These are phyloP conservation scores for Capniomyces stellatus DNA, from an alignment of 371 early-diverging fungal genomes.

Conservation along the genomic window DNA sequence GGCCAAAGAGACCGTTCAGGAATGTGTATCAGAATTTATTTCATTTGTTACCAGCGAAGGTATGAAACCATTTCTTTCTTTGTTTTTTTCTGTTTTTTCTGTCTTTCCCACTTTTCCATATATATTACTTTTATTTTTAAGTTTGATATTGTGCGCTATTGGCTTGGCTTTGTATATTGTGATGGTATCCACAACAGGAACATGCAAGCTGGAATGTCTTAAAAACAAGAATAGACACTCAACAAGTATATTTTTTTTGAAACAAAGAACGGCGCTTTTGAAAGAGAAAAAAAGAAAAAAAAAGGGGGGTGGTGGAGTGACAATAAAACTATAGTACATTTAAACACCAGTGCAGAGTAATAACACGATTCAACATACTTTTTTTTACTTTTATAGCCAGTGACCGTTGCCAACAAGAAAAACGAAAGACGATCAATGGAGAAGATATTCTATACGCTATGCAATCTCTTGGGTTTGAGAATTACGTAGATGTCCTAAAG, in stretches of 20 bases:
- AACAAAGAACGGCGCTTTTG: too few relatives aligned
- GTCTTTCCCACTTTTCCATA: neutral
- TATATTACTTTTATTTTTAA: conserved; percentile 8
- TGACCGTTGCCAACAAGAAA: conserved; percentile 88
- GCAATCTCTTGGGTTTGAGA: conserved; percentile 96
- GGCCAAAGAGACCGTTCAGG: conserved; percentile 97
- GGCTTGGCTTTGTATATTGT: too few relatives aligned
- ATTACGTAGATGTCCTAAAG: conserved; percentile 89
- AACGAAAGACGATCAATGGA: conserved; percentile 98
- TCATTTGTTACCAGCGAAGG: conserved; percentile 94
- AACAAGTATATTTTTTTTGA: too few relatives aligned
- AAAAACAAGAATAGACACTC: too few relatives aligned
- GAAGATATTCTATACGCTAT: conserved; percentile 99
- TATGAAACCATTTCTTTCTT: neutral
- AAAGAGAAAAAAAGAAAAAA: too few relatives aligned
- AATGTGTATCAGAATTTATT: conserved; percentile 99
- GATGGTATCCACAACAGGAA: too few relatives aligned
- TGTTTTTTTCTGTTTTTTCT: neutral
- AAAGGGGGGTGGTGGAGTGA: too few relatives aligned
- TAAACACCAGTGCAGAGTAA: too few relatives aligned
- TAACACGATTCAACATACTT: too few relatives aligned
- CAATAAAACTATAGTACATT: too few relatives aligned
- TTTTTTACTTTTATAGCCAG: conserved; percentile 43
- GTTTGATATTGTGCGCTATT: too few relatives aligned
- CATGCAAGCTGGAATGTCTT: too few relatives aligned